These are phyloP conservation scores for Heliamphora exappendiculata DNA, from an alignment of 148 eudicot species.

Conservation along the genomic window DNA sequence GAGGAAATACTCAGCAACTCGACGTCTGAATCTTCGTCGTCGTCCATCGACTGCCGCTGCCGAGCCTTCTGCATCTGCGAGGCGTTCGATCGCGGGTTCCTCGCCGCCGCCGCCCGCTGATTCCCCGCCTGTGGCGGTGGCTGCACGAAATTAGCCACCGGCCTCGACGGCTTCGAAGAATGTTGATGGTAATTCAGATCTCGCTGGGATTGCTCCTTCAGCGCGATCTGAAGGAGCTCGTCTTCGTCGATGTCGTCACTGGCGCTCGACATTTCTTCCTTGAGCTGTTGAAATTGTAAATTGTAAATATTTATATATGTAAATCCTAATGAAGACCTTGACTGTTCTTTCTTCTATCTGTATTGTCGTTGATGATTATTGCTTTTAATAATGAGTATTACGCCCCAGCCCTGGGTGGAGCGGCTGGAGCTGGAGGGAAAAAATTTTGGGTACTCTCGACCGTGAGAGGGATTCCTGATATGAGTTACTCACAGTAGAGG, in stretches of 20 bases:
- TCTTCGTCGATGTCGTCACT: constrained; percentile 75
- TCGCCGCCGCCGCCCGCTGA: constrained; percentile 14
- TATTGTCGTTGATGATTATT: too few relatives aligned
- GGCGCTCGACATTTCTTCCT: constrained; percentile 55
- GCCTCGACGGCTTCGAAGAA: constrained; percentile 29
- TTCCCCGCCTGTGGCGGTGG: constrained; percentile 31
- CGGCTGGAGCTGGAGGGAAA: too few relatives aligned
- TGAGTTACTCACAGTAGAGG: too few relatives aligned
- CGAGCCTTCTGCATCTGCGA: constrained; percentile 7
- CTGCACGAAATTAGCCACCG: constrained; percentile 69
- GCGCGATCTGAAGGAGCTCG: constrained; percentile 92
- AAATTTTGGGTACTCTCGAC: too few relatives aligned
- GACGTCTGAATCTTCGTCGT: constrained; percentile 87
- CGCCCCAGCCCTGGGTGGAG: too few relatives aligned
- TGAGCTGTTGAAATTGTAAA: too few relatives aligned
- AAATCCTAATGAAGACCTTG: too few relatives aligned
- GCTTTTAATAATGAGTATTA: too few relatives aligned
- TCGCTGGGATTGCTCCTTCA: constrained; percentile 72
- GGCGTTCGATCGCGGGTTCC: constrained; percentile 18
- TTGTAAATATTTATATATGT: too few relatives aligned
- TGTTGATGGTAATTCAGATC: constrained; percentile 43
- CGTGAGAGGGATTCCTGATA: too few relatives aligned
- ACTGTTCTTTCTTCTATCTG: too few relatives aligned
- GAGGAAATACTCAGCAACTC: constrained; percentile 92
- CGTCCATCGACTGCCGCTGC: constrained; percentile 43